Base-by-base conservation (phyloP, 2,329 filamentous ascomycete species). In the Scedosporium dehoogii region DNA sequence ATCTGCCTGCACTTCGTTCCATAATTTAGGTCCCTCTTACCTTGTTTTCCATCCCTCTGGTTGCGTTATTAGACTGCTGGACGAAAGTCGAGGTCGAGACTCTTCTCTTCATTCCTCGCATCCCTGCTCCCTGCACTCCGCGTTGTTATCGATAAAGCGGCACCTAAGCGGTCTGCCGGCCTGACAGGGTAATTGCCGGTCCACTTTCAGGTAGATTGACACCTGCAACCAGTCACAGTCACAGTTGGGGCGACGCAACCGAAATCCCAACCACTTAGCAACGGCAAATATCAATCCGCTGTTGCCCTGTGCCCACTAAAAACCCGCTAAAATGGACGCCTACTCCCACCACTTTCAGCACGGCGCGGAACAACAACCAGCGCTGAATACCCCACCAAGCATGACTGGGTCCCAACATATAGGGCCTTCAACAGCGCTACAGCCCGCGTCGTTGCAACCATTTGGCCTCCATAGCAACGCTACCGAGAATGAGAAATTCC, bases 401-500 rank as follows among this genome's bases (percentile, higher is more conserved):
- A 55, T 23, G 51, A n/a, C 51, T 55, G 21, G 18, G 2, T 25
- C 51, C 51, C 23, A 23, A 23, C 51, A 55, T 12, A 58, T 58
- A 27, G 55, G 33, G 55, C 27, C 55, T 23, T n/a, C 42, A 5
- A 38, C 59, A 51, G 27, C n/a, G 27, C 29, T n/a, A 6, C 23
- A 42, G 6, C 1, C 46, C 62, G 27, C 33, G 62, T 61, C 61
- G 59, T 55, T 42, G 69, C 67, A 65, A 66, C 64, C 65, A 58
- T 66, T 65, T 62, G 68, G 66, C 67, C 71, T 70, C 69, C 75
- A 73, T 70, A 67, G 74, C 74, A 77, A 76, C 74, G 67, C 66
- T 64, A 68, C 68, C 63, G 64, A 66, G 66, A 70, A 68, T 63
- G 70, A 75, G 68, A 69, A 71, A 68, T 75, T 75, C 72, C 73